These are phyloP conservation scores for Chlamydomonas eustigma DNA, from an alignment of 139 green algal species.

Conservation along the genomic window DNA sequence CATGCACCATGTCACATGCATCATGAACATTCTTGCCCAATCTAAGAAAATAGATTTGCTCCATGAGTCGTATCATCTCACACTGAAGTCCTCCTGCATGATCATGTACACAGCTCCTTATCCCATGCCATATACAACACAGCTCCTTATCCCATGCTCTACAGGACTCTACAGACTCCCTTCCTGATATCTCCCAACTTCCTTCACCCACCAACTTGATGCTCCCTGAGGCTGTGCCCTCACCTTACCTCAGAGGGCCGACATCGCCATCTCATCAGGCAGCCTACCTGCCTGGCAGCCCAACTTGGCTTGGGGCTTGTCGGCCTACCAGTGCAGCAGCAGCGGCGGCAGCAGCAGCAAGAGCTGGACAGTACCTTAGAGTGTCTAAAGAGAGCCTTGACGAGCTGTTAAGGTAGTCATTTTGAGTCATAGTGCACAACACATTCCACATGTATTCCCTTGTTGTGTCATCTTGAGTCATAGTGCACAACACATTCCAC, in stretches of 20 bases:
- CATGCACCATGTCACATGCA: no score
- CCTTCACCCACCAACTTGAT: constrained; percentile 1
- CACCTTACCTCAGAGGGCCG: neutral
- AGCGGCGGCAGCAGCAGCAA: constrained; percentile 29
- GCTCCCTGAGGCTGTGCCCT: constrained; percentile 6
- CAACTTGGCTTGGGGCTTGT: neutral
- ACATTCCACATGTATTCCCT: no score
- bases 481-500: no score
- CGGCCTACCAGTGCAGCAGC: constrained; percentile 12
- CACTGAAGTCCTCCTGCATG: neutral
- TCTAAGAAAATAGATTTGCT: no score
- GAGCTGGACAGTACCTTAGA: constrained; percentile 32
- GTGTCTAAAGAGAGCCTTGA: constrained; percentile 27
- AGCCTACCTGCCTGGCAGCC: neutral
- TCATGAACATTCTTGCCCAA: no score
- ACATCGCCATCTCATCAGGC: no score
- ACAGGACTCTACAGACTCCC: neutral
- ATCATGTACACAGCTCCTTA: neutral
- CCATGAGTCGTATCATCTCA: no score
- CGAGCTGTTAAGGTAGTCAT: constrained; percentile 21
- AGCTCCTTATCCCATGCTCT: neutral
- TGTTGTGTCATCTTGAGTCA: no score
- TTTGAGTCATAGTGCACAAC: no score
- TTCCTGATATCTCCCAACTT: neutral
- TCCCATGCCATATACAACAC: neutral